phyloP scores from a whole-genome alignment of 2,329 filamentous ascomycete species.

The Sporothrix phasma region DNA sequence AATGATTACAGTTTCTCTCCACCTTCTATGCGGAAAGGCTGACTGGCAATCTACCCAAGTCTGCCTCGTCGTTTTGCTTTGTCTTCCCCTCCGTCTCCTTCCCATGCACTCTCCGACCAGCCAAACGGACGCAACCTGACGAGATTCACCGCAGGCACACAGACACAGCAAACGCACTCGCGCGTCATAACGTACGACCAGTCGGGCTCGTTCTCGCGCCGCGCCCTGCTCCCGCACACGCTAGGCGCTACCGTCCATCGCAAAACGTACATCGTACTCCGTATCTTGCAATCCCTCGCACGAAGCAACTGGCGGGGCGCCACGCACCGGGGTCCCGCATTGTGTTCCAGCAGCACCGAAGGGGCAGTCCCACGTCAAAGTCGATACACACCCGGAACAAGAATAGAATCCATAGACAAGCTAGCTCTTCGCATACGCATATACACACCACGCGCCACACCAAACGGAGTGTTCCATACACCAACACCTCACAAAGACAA shows the following conservation, averaged over 20 bases:
- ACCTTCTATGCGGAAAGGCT: conserved; percentile 29
- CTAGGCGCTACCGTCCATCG: neutral
- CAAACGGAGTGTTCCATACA: neutral
- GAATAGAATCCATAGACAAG: conserved; percentile 10
- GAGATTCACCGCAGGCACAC: neutral
- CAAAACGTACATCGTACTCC: conserved; percentile 21
- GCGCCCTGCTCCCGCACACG: conserved; percentile 2
- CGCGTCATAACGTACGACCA: conserved; percentile 4
- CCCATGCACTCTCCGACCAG: neutral
- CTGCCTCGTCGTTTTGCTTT: conserved; percentile 31
- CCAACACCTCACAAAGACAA: neutral
- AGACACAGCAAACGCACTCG: neutral
- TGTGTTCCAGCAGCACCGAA: conserved; percentile 3
- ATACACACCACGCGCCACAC: conserved; percentile 7
- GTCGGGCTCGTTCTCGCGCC: neutral
- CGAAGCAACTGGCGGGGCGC: neutral
- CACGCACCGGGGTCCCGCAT: conserved; percentile 12
- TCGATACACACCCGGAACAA: conserved; percentile 9
- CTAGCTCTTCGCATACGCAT: conserved; percentile 1
- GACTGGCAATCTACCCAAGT: conserved; percentile 29
- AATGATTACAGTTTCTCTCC: conserved; percentile 21
- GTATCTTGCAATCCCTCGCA: no score
- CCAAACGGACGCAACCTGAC: neutral
- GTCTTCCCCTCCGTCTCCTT: neutral
- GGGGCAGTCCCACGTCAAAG: neutral